Conservation (phyloP, 2,329 filamentous ascomycete species). For the Pestalotiopsis sp. region DNA sequence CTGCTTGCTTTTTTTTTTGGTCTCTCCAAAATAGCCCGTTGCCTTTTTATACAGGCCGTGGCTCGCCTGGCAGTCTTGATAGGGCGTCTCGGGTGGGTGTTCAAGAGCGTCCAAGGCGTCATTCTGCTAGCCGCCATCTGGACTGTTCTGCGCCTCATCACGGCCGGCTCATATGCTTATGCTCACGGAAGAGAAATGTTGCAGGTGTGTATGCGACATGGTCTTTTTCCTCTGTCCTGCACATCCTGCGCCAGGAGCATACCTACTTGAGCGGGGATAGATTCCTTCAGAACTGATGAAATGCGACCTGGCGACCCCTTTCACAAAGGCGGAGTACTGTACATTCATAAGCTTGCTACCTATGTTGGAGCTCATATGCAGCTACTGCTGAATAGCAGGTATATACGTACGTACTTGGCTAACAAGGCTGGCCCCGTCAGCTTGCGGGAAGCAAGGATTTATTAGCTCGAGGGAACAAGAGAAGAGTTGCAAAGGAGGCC, state of each 20-base stretch:
- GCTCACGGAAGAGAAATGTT: too few relatives aligned
- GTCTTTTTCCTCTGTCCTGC: neutral
- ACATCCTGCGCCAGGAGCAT: neutral
- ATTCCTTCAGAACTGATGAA: neutral
- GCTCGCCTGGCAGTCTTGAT: too few relatives aligned
- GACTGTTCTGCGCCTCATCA: too few relatives aligned
- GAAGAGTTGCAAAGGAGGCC: conserved; percentile 1
- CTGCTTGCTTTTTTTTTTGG: too few relatives aligned
- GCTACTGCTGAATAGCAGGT: neutral
- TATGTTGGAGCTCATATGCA: neutral
- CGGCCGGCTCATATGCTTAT: too few relatives aligned
- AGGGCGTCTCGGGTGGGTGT: too few relatives aligned
- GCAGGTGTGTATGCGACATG: too few relatives aligned
- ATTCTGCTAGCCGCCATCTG: too few relatives aligned
- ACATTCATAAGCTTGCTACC: neutral
- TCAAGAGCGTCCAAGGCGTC: too few relatives aligned
- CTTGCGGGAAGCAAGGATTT: conserved; percentile 9
- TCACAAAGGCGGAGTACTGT: neutral
- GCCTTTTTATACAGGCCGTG: too few relatives aligned
- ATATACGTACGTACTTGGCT: neutral
- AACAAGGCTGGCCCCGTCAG: conserved; percentile 9
- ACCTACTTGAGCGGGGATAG: neutral
- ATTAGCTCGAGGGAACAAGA: conserved; percentile 1
- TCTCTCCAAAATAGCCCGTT: too few relatives aligned
- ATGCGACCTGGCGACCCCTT: neutral